Evolutionary conservation across 2,329 filamentous ascomycete species (phyloP).

Genomic region (Diplodia corticola): DNA sequence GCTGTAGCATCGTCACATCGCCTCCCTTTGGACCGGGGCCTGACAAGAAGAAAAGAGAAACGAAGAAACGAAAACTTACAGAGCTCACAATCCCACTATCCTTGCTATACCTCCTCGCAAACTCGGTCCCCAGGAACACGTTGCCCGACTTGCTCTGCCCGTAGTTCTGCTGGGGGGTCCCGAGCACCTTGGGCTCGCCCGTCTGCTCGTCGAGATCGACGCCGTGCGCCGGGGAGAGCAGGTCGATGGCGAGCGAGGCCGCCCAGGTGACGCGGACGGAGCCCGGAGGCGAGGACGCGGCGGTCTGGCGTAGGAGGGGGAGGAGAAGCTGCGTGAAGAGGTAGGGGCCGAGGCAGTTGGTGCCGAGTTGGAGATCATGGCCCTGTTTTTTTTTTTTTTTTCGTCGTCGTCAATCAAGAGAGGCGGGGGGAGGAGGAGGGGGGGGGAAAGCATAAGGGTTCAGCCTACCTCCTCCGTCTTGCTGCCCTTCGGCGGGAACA

Average conservation of each 20-base stretch:
- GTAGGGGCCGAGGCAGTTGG: conserved; percentile 44
- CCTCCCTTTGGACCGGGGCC: no score
- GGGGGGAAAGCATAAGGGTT: no score
- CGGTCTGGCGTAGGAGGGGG: conserved; percentile 38
- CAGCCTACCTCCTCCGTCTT: conserved; percentile 26
- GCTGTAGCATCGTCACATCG: no score
- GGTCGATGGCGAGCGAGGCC: conserved; percentile 27
- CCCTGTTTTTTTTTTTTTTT: conserved; percentile 25
- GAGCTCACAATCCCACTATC: conserved; percentile 28
- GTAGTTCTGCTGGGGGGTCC: conserved; percentile 27
- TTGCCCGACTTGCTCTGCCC: conserved; percentile 33
- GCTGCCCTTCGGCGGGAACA: conserved; percentile 31
- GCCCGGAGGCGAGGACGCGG: conserved; percentile 27
- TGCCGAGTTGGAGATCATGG: conserved; percentile 39
- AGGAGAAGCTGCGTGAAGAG: conserved; percentile 44
- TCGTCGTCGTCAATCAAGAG: not conserved
- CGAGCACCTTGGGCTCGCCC: not conserved
- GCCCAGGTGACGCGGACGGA: conserved; percentile 42
- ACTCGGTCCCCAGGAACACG: conserved; percentile 31
- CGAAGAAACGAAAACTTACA: not conserved
- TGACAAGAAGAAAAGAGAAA: not conserved
- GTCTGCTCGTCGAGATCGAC: conserved; percentile 23
- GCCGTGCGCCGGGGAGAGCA: conserved; percentile 20
- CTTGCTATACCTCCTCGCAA: conserved; percentile 24
- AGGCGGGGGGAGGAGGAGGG: not conserved